These are phyloP conservation scores for Typha latifolia DNA, from an alignment of 176 grass and related monocot genomes.

Conservation along the genomic window DNA sequence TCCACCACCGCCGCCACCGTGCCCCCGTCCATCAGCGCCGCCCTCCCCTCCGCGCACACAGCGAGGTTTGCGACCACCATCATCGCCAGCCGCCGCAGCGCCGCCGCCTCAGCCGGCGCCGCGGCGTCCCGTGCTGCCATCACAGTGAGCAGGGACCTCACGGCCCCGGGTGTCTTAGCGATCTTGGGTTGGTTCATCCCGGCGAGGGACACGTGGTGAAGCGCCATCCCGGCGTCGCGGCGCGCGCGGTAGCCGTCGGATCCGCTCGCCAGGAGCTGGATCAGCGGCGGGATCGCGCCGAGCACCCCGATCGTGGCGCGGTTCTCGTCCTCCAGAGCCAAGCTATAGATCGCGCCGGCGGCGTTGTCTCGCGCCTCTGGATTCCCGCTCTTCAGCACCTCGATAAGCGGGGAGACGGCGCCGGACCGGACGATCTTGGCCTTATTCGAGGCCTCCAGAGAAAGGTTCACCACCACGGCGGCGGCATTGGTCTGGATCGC, in stretches of 20 bases:
- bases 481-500: slow-evolving; percentile 23
- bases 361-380: slow-evolving; percentile 22
- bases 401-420: slow-evolving; percentile 25
- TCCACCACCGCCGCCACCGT: slow-evolving; percentile 37
- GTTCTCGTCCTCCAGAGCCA: slow-evolving; percentile 33
- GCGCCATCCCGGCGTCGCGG: slow-evolving; percentile 61
- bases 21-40: slow-evolving; percentile 63
- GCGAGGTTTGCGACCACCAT: slow-evolving; percentile 74
- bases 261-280: slow-evolving; percentile 17
- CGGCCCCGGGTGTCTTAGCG: slow-evolving; percentile 45
- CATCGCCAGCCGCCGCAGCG: slow-evolving; percentile 41
- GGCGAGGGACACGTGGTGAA: slow-evolving; percentile 73
- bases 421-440: slow-evolving; percentile 30
- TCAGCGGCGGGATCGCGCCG: slow-evolving; percentile 32
- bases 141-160: slow-evolving; percentile 44
- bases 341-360: slow-evolving; percentile 32
- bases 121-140: slow-evolving; percentile 16
- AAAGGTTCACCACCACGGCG: slow-evolving; percentile 33
- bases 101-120: slow-evolving; percentile 24
- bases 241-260: slow-evolving; percentile 6
- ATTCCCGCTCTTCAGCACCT: slow-evolving; percentile 14
- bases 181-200: slow-evolving; percentile 72
- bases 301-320: slow-evolving; percentile 30
- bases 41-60: slow-evolving; percentile 46
- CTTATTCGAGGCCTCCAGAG: slow-evolving; percentile 26